A percentile compares a stretch with the other conserved stretches of the same genome.
Conservation (phyloP, 2,329 filamentous ascomycete genomes). For the Zymoseptoria pseudotritici region DNA sequence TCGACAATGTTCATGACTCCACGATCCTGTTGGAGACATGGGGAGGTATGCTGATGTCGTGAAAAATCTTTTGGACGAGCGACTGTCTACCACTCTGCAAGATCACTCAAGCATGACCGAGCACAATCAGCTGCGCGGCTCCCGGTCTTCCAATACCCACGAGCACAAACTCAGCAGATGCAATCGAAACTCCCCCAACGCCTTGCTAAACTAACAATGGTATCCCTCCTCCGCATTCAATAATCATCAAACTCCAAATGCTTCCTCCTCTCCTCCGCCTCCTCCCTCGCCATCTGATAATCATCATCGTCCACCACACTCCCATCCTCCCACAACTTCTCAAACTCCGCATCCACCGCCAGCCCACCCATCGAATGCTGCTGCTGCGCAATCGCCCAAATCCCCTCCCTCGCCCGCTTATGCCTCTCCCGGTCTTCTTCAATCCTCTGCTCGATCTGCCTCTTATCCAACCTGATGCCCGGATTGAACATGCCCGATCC, state of each 20-base stretch:
- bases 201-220: constrained; percentile 1
- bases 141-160: not conserved
- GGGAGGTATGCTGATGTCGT: too few species aligned
- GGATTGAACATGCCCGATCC: constrained; percentile 6
- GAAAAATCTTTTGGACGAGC: too few species aligned
- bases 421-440: constrained; percentile 95
- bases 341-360: constrained; percentile 62
- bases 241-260: constrained; percentile 37
- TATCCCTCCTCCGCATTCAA: constrained; percentile 3
- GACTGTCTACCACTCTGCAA: not conserved
- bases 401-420: constrained; percentile 82
- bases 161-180: not conserved
- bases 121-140: not conserved
- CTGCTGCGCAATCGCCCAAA: constrained; percentile 65
- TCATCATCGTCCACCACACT: constrained; percentile 87
- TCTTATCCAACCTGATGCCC: constrained; percentile 59
- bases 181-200: constrained; percentile 3
- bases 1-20: too few species aligned
- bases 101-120: not conserved
- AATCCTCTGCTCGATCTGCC: constrained; percentile 89
- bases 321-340: constrained; percentile 76
- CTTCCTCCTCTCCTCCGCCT: constrained; percentile 50
- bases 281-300: constrained; percentile 67
- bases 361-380: constrained; percentile 35
- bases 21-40: too few species aligned